Conservation (phyloP, 345 rosid genomes). For the Eucalyptus curtisii region DNA sequence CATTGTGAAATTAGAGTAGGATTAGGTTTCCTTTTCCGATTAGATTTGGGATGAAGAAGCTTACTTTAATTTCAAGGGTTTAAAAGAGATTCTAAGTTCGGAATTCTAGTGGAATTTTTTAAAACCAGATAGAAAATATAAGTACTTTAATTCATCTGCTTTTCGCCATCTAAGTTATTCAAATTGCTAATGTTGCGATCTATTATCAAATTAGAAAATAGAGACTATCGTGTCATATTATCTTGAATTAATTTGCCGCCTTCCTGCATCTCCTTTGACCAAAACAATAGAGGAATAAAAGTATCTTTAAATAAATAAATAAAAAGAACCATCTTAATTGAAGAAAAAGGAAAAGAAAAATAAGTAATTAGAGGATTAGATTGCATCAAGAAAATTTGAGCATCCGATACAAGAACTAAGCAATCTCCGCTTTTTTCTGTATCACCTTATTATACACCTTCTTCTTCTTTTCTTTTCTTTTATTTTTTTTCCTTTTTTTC, state of each 20-base stretch:
- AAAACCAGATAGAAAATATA: neutral
- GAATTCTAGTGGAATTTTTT: too few species aligned
- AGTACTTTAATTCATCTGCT: neutral
- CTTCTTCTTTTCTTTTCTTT: too few species aligned
- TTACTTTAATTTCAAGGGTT: too few species aligned
- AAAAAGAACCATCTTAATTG: neutral
- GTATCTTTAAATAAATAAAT: neutral
- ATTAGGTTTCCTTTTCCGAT: neutral
- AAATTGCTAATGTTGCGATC: neutral
- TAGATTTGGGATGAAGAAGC: neutral
- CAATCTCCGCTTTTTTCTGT: too few species aligned
- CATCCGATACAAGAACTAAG: too few species aligned
- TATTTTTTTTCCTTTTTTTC: too few species aligned
- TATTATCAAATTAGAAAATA: too few species aligned
- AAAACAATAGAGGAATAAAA: neutral
- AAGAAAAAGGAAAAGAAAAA: neutral
- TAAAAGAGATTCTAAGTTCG: too few species aligned
- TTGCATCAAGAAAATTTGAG: too few species aligned
- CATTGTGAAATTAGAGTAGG: neutral
- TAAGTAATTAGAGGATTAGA: too few species aligned
- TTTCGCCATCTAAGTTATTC: neutral
- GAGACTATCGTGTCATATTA: too few species aligned
- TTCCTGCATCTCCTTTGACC: neutral
- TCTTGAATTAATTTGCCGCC: neutral
- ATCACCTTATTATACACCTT: too few species aligned